A percentile compares a stretch with the other conserved stretches of the same genome.
phyloP scores from a whole-genome alignment of 805 yeast genomes.

The Ogataea minuta region DNA sequence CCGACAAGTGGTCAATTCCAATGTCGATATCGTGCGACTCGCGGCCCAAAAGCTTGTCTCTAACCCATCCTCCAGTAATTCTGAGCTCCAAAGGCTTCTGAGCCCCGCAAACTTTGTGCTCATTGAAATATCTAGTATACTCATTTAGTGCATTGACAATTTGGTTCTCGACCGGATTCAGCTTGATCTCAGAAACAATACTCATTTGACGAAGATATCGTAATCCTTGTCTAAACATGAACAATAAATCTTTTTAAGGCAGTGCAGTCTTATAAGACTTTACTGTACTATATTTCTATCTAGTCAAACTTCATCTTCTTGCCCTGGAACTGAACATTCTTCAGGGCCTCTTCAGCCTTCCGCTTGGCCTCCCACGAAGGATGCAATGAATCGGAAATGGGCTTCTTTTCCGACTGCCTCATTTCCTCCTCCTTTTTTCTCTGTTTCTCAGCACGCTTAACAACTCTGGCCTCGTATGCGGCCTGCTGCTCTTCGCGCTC shows the following conservation, averaged over 20 bases:
- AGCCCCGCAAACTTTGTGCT: constrained; percentile 1
- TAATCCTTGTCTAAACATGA: constrained; percentile 4
- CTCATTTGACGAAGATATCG: constrained; percentile 3
- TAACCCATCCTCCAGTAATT: constrained; percentile 98
- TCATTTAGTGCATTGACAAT: constrained; percentile 27
- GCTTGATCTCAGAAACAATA: constrained; percentile 17
- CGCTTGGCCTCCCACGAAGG: constrained; percentile 98
- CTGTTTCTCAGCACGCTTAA: constrained; percentile 57
- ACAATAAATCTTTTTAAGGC: constrained; percentile 3
- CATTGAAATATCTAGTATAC: constrained; percentile 28
- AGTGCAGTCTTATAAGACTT: constrained; percentile 1
- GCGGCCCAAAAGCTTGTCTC: constrained; percentile 84
- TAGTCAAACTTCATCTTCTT: constrained; percentile 78
- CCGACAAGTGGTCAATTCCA: constrained; percentile 81
- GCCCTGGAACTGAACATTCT: constrained; percentile 72
- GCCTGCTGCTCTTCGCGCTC: constrained; percentile 58
- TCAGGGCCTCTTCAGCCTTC: constrained; percentile 62
- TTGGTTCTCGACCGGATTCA: constrained; percentile 25
- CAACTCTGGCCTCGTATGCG: constrained; percentile 72
- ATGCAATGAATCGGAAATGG: constrained; percentile 48
- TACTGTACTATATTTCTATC: constrained; percentile 1
- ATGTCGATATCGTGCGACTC: constrained; percentile 87
- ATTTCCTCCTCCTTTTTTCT: constrained; percentile 16
- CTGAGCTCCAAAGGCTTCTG: constrained; percentile 43
- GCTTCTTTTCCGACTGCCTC: constrained; percentile 1